Base-by-base conservation (phyloP, 1,284 basidiomycete genomes). In the Fomitopsis betulina region DNA sequence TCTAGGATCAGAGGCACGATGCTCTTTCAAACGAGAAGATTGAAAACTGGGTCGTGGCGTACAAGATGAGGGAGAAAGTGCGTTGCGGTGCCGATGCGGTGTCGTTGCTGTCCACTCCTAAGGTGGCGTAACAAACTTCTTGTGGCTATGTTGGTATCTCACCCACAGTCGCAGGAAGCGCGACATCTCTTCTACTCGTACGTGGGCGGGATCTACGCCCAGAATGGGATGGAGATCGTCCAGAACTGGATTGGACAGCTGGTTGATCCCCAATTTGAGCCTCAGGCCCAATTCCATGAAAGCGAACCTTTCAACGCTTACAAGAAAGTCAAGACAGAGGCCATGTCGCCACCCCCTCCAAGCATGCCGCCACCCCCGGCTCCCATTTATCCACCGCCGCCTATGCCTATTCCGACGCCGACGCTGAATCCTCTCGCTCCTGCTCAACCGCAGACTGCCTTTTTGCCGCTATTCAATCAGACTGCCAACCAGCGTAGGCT, bases 401-500 rank as follows among this genome's bases (percentile, higher is more conserved):
- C 71, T 19, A 66, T 68, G 19, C 63, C 71, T 19, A 66, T 68
- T n/a, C 63, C 71, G 21, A 66, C 68, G 19, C 62, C 68, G 30
- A 33, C 30, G 30, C 70, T 74, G 23, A 87, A 87, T 67, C 82
- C 83, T 39, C 68, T 84, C 49, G 76, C 82, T 19, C 83, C 83
- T 27, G 82, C 82, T 38, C 81, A 82, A 64, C 83, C 83, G 5
- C 72, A 77, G 59, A 71, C 82, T 32, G 80, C 85, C 13, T 87
- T 87, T 68, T 71, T 89, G 25, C 85, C 86, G 0, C 67, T 85
- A 37, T 90, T 91, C 72, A 90, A 90, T 68, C 84, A 90, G 71
- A 82, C 79, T 8, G 87, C 86, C 47, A 72, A 77, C 55, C 86
- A 89, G 65, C 81, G 86, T 45, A 77, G 84, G 50, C 73, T 88